Evolutionary conservation across 805 yeast genomes (phyloP).

Genomic region (Candida sonorensis): DNA sequence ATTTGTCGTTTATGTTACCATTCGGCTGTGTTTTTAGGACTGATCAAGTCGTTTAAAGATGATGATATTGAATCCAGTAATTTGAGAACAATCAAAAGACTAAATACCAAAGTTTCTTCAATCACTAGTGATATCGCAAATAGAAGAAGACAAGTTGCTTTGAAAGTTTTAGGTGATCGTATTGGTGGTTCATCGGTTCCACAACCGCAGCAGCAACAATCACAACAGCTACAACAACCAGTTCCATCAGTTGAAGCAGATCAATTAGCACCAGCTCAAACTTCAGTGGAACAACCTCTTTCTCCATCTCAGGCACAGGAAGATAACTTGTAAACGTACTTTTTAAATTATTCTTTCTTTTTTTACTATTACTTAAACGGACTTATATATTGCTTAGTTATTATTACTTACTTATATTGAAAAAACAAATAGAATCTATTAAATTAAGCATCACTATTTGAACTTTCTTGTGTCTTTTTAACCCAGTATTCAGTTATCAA

Average conservation of each 20-base stretch:
- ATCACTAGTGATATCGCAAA: conserved; percentile 48
- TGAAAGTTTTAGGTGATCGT: conserved; percentile 62
- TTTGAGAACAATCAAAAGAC: conserved; percentile 60
- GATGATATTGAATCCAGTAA: conserved; percentile 70
- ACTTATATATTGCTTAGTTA: no score
- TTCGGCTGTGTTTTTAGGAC: conserved; percentile 33
- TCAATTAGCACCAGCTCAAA: no score
- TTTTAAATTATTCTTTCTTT: no score
- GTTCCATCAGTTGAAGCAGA: background rate
- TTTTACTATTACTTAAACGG: no score
- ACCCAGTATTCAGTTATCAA: conserved; percentile 35
- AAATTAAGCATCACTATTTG: no score
- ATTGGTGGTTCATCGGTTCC: conserved; percentile 7
- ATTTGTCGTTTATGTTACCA: conserved; percentile 39
- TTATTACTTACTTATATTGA: no score
- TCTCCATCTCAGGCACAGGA: no score
- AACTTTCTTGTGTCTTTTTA: no score
- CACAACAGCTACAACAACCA: background rate
- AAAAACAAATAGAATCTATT: no score
- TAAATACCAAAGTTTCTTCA: conserved; percentile 22
- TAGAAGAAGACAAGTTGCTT: conserved; percentile 70
- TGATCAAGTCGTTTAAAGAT: conserved; percentile 58
- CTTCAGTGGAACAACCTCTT: no score
- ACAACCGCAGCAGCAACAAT: background rate
- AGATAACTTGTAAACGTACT: no score